Percentiles rank a stretch among this genome's conserved stretches.
These are phyloP conservation scores for Eucalyptus cloeziana DNA, from an alignment of 345 rosid species.

Conservation along the genomic window DNA sequence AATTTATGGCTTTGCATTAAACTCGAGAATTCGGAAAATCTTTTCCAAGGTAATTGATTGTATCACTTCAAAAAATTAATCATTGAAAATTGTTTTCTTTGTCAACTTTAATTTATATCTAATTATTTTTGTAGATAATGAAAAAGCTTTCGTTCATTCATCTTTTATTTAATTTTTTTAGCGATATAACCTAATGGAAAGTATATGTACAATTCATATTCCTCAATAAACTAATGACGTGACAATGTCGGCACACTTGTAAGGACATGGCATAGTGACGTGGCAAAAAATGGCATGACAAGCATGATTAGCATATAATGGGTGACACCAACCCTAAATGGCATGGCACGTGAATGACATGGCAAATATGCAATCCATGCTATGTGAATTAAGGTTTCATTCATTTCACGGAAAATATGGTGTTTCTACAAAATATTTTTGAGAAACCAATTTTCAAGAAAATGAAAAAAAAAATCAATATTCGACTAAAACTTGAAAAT, in stretches of 20 bases:
- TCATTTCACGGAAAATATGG: rapidly evolving
- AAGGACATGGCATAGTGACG: background rate
- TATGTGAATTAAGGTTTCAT: background rate
- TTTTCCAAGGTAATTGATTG: background rate
- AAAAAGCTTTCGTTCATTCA: background rate
- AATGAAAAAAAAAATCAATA: too few species aligned
- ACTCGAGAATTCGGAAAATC: background rate
- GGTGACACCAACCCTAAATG: background rate
- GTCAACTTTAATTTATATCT: background rate
- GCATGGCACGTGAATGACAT: background rate
- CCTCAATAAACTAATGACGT: background rate
- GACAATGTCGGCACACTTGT: background rate
- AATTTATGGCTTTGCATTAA: background rate
- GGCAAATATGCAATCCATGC: background rate
- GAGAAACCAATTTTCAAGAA: too few species aligned
- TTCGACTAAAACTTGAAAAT: too few species aligned
- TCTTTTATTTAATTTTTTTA: background rate
- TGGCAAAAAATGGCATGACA: background rate
- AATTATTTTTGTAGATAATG: background rate
- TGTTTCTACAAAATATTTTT: too few species aligned
- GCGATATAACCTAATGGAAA: background rate
- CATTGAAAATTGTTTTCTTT: background rate
- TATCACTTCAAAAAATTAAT: background rate
- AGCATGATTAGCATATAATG: background rate
- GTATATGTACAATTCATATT: background rate